Conservation (phyloP, 192 early-diverging fungal species). For the Umbelopsis vinacea region DNA sequence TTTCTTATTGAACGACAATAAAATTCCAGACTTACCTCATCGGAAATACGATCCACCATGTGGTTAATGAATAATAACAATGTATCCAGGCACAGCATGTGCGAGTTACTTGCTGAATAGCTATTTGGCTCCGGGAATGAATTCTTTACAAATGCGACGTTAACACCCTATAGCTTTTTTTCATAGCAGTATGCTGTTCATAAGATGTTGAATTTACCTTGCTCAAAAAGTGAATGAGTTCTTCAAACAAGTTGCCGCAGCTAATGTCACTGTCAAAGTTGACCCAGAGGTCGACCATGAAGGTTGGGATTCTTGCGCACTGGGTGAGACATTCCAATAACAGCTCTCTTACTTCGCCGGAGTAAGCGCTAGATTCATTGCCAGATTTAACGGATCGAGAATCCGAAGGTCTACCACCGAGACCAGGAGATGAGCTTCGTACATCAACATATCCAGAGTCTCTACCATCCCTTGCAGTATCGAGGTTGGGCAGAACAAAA, state of each 20-base stretch:
- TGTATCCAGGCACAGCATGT: slow-evolving; percentile 75
- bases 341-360: slow-evolving; percentile 84
- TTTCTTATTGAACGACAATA: neutral
- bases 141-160: slow-evolving; percentile 48
- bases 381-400: slow-evolving; percentile 22
- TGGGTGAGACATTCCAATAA: slow-evolving; percentile 81
- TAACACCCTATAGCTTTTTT: neutral
- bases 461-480: neutral
- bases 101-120: slow-evolving; percentile 63
- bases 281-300: slow-evolving; percentile 89
- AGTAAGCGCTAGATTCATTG: slow-evolving; percentile 44
- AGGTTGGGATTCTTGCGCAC: slow-evolving; percentile 73
- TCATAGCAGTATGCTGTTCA: neutral
- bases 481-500: slow-evolving; percentile 11
- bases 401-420: slow-evolving; percentile 25
- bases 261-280: slow-evolving; percentile 92
- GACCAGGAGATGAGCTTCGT: slow-evolving; percentile 37
- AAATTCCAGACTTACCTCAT: slow-evolving; percentile 37
- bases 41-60: slow-evolving; percentile 64
- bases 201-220: slow-evolving; percentile 52
- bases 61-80: slow-evolving; percentile 71
- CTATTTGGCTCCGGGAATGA: slow-evolving; percentile 77
- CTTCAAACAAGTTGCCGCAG: slow-evolving; percentile 88
- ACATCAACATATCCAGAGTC: slow-evolving; percentile 25
- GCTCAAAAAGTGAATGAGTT: slow-evolving; percentile 75